These are phyloP conservation scores for Russula vinacea DNA, from an alignment of 768 basidiomycete species.

Conservation along the genomic window DNA sequence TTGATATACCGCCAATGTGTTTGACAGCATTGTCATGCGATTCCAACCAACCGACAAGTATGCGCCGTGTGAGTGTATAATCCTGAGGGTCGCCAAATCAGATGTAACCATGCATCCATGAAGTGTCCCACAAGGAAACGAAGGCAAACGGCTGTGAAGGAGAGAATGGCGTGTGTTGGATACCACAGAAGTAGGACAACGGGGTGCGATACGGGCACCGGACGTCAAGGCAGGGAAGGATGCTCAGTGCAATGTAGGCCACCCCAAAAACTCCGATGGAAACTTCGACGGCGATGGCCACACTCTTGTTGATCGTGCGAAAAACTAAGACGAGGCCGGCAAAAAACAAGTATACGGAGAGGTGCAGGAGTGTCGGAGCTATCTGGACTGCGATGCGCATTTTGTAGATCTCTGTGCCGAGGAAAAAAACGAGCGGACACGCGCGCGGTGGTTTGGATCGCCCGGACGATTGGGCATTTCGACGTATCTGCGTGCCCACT, in stretches of 20 bases:
- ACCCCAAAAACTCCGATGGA: background rate
- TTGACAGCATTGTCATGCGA: background rate
- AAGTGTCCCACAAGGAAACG: background rate
- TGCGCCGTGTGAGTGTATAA: no score
- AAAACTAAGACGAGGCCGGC: background rate
- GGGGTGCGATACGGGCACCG: background rate
- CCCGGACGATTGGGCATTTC: background rate
- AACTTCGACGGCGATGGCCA: background rate
- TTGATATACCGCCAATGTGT: background rate
- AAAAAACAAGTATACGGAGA: background rate
- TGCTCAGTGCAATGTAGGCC: background rate
- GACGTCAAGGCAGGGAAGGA: background rate
- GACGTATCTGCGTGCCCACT: background rate
- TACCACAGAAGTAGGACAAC: background rate
- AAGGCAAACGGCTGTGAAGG: background rate
- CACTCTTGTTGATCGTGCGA: background rate
- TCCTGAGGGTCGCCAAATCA: constrained; percentile 33
- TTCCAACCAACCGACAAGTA: no score
- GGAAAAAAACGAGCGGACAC: background rate
- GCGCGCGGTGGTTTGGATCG: background rate
- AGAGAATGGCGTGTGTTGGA: background rate
- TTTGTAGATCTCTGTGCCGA: background rate
- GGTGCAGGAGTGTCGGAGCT: background rate
- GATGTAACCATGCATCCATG: no score
- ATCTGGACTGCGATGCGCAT: background rate